Conservation (phyloP, 306 rosid species). For the Hippophae rhamnoides region DNA sequence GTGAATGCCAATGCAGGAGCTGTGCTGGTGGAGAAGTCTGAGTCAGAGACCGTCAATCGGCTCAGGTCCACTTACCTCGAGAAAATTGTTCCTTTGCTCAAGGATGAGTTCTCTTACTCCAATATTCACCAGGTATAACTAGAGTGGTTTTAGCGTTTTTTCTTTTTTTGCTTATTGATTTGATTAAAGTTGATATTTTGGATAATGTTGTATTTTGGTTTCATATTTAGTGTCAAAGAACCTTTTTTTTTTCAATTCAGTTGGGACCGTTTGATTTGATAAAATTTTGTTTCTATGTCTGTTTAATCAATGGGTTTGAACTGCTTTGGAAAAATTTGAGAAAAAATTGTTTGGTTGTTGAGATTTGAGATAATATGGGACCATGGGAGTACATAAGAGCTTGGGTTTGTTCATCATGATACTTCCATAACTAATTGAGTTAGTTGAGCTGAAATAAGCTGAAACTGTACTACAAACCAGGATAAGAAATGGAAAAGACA, state of each 20-base stretch:
- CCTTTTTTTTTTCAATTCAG: not conserved
- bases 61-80: constrained; percentile 56
- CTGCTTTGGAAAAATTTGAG: not conserved
- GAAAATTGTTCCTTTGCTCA: constrained; percentile 65
- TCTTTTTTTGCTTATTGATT: not conserved
- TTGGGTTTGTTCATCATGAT: not conserved
- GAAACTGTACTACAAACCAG: too few species aligned
- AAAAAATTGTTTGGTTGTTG: constrained; percentile 3
- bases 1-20: constrained; percentile 49
- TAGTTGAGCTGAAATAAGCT: too few species aligned
- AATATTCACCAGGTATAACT: constrained; percentile 54
- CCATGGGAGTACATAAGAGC: not conserved
- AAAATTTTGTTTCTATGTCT: too few species aligned
- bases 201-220: constrained; percentile 9
- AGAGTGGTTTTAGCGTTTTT: not conserved
- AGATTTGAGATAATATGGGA: constrained; percentile 3
- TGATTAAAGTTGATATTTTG: not conserved
- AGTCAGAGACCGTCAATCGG: constrained; percentile 49
- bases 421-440: not conserved
- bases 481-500: too few species aligned
- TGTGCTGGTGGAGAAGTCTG: constrained; percentile 78
- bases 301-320: not conserved
- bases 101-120: constrained; percentile 75
- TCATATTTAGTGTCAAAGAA: not conserved
- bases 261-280: too few species aligned